phyloP scores from a whole-genome alignment of 2,329 filamentous ascomycete genomes.

The Thelonectria blattea region DNA sequence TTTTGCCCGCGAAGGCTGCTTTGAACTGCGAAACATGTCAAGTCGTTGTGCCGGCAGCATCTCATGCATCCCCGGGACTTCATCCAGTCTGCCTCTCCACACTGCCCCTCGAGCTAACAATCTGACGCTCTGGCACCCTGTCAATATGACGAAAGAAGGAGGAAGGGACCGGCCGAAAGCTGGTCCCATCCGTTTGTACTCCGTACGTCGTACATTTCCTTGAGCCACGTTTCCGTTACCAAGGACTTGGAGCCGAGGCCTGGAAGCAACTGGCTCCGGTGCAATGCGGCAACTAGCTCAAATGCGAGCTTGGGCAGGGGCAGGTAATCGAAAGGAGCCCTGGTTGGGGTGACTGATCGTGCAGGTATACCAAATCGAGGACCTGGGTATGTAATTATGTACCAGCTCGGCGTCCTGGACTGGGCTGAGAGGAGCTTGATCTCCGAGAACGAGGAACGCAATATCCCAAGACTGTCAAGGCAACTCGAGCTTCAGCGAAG shows the following conservation, averaged over 20 bases:
- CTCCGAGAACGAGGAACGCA: too few species aligned
- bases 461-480: too few species aligned
- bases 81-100: slow-evolving; percentile 30
- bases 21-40: slow-evolving; percentile 34
- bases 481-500: too few species aligned
- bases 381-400: neutral
- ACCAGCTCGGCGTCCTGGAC: too few species aligned
- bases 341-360: neutral
- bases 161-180: slow-evolving; percentile 3
- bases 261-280: slow-evolving; percentile 8
- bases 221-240: slow-evolving; percentile 25
- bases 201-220: neutral
- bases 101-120: slow-evolving; percentile 18
- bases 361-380: neutral
- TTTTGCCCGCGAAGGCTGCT: slow-evolving; percentile 23
- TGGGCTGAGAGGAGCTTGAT: too few species aligned
- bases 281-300: slow-evolving; percentile 1
- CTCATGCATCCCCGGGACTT: slow-evolving; percentile 34
- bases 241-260: slow-evolving; percentile 19
- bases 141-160: slow-evolving; percentile 11
- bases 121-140: slow-evolving; percentile 13
- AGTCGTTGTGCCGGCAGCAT: slow-evolving; percentile 31
- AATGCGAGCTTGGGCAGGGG: neutral
- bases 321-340: neutral
- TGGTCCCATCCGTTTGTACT: slow-evolving; percentile 6